These are phyloP conservation scores for Globisporangium nodosum DNA, from an alignment of 352 stramenopile genomes.

Conservation along the genomic window DNA sequence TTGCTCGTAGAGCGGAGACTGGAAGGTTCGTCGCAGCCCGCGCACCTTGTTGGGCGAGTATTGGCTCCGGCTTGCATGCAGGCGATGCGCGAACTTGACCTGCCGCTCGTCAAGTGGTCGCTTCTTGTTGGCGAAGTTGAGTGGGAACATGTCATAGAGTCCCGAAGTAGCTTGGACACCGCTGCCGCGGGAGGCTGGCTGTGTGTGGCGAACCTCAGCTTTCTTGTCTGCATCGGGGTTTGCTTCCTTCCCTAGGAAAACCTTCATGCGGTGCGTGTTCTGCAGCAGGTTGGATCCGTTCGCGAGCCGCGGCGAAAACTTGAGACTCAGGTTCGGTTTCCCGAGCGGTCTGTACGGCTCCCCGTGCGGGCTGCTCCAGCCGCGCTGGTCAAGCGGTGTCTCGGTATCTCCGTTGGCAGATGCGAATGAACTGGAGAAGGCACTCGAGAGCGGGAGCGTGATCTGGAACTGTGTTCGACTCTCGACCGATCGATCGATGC, in stretches of 20 bases:
- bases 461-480: conserved; percentile 55
- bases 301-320: conserved; percentile 50
- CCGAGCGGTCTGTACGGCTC: conserved; percentile 66
- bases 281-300: conserved; percentile 28
- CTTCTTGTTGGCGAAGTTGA: conserved; percentile 26
- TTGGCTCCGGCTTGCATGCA: conserved; percentile 40
- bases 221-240: conserved; percentile 1
- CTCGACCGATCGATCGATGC: conserved; percentile 37
- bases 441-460: conserved; percentile 23
- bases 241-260: conserved; percentile 16
- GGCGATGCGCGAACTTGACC: conserved; percentile 37
- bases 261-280: conserved; percentile 25
- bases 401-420: background rate
- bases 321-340: conserved; percentile 59
- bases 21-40: conserved; percentile 17
- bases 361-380: conserved; percentile 67
- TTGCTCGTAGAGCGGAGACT: background rate
- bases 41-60: conserved; percentile 45
- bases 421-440: background rate
- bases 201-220: conserved; percentile 3
- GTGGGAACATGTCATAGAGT: conserved; percentile 31
- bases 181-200: background rate
- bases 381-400: conserved; percentile 19
- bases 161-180: background rate
- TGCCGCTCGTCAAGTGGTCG: conserved; percentile 40